These are phyloP conservation scores for Spironucleus salmonicida DNA, from an alignment of 208 protist genomes.

Conservation along the genomic window DNA sequence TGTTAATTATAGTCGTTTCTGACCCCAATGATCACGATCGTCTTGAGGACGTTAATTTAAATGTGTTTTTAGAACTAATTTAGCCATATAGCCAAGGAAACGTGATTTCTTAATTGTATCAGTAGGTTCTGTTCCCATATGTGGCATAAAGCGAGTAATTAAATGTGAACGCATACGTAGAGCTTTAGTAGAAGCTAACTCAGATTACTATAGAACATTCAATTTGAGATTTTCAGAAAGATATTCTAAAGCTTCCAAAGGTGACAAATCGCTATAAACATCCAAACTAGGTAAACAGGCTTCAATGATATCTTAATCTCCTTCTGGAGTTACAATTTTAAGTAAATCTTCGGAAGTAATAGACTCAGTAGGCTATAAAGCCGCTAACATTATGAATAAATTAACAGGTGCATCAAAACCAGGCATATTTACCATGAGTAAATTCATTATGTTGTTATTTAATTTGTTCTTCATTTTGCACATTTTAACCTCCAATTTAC, in stretches of 20 bases:
- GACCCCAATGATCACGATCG: constrained; percentile 31
- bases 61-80: constrained; percentile 5
- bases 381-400: not conserved
- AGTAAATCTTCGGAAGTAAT: not conserved
- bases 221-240: no score
- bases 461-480: not conserved
- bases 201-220: no score
- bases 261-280: no score
- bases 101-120: not conserved
- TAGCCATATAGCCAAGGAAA: constrained; percentile 34
- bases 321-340: not conserved
- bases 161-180: no score
- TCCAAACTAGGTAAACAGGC: not conserved
- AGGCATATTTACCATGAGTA: not conserved
- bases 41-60: not conserved
- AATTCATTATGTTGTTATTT: not conserved
- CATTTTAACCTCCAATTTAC: not conserved
- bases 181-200: no score
- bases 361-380: not conserved
- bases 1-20: constrained; percentile 35
- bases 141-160: constrained; percentile 32
- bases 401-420: not conserved
- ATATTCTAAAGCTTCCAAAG: not conserved
- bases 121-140: constrained; percentile 17
- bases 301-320: not conserved